Base-by-base conservation (phyloP, 768 basidiomycete genomes). In the Suillus discolor region DNA sequence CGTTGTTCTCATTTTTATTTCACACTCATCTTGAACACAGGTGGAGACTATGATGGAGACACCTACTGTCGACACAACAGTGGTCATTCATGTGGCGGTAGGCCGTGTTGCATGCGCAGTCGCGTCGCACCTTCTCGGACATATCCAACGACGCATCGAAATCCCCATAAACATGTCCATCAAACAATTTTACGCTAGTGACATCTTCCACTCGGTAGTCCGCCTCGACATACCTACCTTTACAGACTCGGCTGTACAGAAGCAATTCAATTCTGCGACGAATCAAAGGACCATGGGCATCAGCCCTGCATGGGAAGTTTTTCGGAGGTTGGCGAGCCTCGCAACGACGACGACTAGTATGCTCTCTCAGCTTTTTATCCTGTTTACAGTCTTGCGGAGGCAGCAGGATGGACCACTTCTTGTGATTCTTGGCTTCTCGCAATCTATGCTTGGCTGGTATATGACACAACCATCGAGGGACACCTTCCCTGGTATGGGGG, bases 161-260 rank as follows among this genome's bases (percentile, higher is more conserved):
- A 67, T 75, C 20, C 89, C 87, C 1, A 82, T 92, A 62, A 85
- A 87, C 66, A 74, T 73, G 36, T 81, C 84, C 36, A 87, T 91
- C 72, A 87, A 85, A 68, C 82, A 79, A 63, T 83, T 84, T 72
- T 92, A 89, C 71, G 81, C 87, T 4, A 74, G 82, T 6, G 87
- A 88, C 68, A 84, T 85, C 57, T 92, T 92, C 73, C 79, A 80
- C 31, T 87, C 89, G 13, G 83, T 89, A 72, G 86, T 84, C n/a
- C 84, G 92, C 7, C 82, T 94, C 36, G 92, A 94, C 73, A 80
- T 92, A 2, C 90, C 91, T 1, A 92, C 92, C 0, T 92, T 86
- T 65, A 83, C 87, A 63, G 89, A 92, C 74, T 82, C 88, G 12
- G 82, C 83, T 9, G 80, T 92, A 6, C 88, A 88, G 68, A 79